A percentile compares a stretch with the other conserved stretches of the same genome.
Evolutionary conservation across 345 rosid species (phyloP).

Genomic region (Syzygium jambos): DNA sequence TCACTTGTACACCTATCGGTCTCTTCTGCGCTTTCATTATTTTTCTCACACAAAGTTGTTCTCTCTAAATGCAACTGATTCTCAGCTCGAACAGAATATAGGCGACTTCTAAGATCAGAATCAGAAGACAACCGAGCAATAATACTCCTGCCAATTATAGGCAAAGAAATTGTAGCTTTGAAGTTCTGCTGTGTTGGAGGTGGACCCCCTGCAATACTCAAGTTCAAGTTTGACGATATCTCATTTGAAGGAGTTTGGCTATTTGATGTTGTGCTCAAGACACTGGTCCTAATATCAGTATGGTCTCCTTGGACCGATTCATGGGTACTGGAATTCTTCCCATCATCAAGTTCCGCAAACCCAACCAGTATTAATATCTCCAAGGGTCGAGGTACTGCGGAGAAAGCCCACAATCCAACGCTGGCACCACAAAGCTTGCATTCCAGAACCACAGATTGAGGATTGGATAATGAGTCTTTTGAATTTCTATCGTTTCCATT

Average conservation of each 20-base stretch:
- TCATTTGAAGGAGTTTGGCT: conserved; percentile 8
- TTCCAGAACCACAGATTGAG: conserved; percentile 72
- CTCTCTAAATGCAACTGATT: conserved; percentile 14
- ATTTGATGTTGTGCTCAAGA: conserved; percentile 10
- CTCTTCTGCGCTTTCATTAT: conserved; percentile 1
- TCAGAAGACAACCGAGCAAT: conserved; percentile 65
- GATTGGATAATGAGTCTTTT: conserved; percentile 42
- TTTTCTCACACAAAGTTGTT: conserved; percentile 3
- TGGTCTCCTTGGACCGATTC: conserved; percentile 16
- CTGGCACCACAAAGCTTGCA: conserved; percentile 94
- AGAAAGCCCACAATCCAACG: conserved; percentile 89
- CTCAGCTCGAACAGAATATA: conserved; percentile 14
- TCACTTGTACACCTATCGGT: conserved; percentile 6
- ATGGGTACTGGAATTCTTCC: conserved; percentile 15
- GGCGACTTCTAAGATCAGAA: conserved; percentile 37
- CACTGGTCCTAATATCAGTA: conserved; percentile 1
- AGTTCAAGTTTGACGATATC: conserved; percentile 33
- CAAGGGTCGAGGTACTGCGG: conserved; percentile 49
- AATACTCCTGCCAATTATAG: conserved; percentile 66
- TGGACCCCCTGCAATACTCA: conserved; percentile 93
- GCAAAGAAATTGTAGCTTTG: conserved; percentile 77
- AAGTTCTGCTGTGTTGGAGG: conserved; percentile 80
- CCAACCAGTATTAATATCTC: conserved; percentile 73
- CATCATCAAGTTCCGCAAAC: conserved; percentile 30
- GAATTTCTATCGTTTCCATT: conserved; percentile 14